phyloP scores from a whole-genome alignment of 2,329 filamentous ascomycete species.

The Ceratocystiopsis minuta region DNA sequence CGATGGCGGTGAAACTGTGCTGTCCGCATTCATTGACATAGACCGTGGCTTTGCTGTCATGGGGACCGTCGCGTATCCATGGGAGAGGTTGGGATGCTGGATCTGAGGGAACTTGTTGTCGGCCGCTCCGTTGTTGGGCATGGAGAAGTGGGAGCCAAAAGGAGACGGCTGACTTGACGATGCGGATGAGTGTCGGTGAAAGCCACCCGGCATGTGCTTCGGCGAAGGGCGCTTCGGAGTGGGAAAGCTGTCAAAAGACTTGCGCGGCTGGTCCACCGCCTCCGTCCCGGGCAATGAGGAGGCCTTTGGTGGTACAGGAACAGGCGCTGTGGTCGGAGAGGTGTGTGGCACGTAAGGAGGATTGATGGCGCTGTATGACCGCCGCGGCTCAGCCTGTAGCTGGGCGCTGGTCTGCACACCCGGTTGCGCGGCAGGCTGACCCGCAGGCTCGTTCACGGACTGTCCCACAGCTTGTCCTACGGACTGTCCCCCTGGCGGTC shows the following conservation, averaged over 20 bases:
- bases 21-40: too few relatives aligned
- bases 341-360: conserved; percentile 12
- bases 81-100: conserved; percentile 10
- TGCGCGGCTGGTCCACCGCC: conserved; percentile 30
- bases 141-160: conserved; percentile 10
- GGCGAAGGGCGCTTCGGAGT: conserved; percentile 5
- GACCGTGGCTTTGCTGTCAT: neutral
- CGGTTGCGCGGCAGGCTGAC: conserved; percentile 1
- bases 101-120: conserved; percentile 9
- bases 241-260: conserved; percentile 14
- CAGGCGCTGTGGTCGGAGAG: conserved; percentile 2
- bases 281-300: conserved; percentile 2
- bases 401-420: neutral
- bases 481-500: too few relatives aligned
- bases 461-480: too few relatives aligned
- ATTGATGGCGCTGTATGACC: conserved; percentile 12
- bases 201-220: neutral
- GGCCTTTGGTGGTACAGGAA: too few relatives aligned
- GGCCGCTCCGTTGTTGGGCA: conserved; percentile 4
- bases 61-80: conserved; percentile 7
- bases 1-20: neutral
- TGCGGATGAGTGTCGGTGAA: too few relatives aligned
- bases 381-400: conserved; percentile 4
- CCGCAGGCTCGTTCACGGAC: neutral
- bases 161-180: conserved; percentile 12